Base-by-base conservation (phyloP, 306 rosid species). In the Gleditsia sinensis region DNA sequence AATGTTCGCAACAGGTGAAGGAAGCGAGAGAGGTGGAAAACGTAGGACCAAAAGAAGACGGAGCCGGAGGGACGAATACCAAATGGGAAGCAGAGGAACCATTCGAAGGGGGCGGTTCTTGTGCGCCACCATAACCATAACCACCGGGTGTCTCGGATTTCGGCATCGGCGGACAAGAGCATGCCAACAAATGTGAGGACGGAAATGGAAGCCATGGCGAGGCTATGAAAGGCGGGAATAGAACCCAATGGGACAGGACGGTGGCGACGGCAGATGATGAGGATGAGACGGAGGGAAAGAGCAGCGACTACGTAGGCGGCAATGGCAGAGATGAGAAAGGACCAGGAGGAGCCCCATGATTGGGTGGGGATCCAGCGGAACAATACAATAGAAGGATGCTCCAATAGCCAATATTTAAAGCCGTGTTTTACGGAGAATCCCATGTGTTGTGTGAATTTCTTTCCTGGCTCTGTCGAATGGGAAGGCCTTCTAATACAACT, bases 41-140 rank as follows among this genome's bases (percentile, higher is more conserved):
- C 68, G 75, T 91, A 86, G 12, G 97, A 91, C 97, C 95, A 91
- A 75, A 91, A 91, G 83, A 91, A 91, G 42, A 91, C 97, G 2
- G 88, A 90, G 2, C 97, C 97, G 0, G 90, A 84, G 34, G 95
- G 80, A 19, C 95, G 91, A 10, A 84, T 89, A 9, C 97, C 97
- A 0, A 87, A 84, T 0, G 95, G 97, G 72, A 91, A 91, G 69
- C 97, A 91, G 16, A 91, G 91, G 34, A 91, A 71, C 97, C 95
- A 91, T 34, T 91, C 93, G 9, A 91, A 66, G 0, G 97, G 83
- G 6, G 88, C 84, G 10, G 83, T 84, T 73, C 81, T 76, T 1
- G 72, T 82, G 2, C 91, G 93, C 27, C 67, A 76, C 97, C 92
- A 91, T n/a, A n/a, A n/a, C n/a, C n/a, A n/a, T n/a, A 91, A 68